Evolutionary conservation across 257 asterid species (phyloP).

Genomic region (Solanum virginianum): DNA sequence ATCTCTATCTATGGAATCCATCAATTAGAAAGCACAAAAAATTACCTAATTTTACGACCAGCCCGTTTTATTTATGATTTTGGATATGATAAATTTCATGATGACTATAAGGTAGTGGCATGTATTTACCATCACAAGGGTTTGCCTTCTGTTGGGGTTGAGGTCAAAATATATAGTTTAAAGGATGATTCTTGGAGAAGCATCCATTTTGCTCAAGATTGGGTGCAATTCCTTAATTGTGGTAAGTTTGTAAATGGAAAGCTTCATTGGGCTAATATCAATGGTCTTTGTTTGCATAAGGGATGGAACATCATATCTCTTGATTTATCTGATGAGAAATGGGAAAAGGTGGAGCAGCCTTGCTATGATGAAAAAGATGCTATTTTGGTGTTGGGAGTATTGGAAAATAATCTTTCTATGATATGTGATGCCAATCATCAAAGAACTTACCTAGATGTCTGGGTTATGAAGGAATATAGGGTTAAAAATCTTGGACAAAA

Average conservation of each 20-base stretch:
- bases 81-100: conserved; percentile 25
- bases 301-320: conserved; percentile 3
- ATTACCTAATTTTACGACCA: too few relatives aligned
- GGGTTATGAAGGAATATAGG: conserved; percentile 22
- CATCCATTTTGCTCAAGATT: not conserved
- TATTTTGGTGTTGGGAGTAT: not conserved
- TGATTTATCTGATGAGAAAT: not conserved
- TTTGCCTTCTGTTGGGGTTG: not conserved
- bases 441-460: conserved; percentile 1
- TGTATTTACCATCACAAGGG: not conserved
- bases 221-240: not conserved
- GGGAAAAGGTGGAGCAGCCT: not conserved
- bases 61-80: conserved; percentile 17
- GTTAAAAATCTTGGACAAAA: conserved; percentile 15
- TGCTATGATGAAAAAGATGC: not conserved
- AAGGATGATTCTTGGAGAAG: conserved; percentile 10
- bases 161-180: conserved; percentile 8
- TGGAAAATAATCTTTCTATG: not conserved
- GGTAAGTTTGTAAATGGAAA: conserved; percentile 10
- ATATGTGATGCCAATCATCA: not conserved
- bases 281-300: not conserved
- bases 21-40: too few relatives aligned
- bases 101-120: conserved; percentile 30
- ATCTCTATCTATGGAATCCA: conserved; percentile 13
- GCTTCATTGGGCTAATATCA: conserved; percentile 10